Conservation (phyloP, 495 filamentous ascomycete species). For the Aspergillus campestris region DNA sequence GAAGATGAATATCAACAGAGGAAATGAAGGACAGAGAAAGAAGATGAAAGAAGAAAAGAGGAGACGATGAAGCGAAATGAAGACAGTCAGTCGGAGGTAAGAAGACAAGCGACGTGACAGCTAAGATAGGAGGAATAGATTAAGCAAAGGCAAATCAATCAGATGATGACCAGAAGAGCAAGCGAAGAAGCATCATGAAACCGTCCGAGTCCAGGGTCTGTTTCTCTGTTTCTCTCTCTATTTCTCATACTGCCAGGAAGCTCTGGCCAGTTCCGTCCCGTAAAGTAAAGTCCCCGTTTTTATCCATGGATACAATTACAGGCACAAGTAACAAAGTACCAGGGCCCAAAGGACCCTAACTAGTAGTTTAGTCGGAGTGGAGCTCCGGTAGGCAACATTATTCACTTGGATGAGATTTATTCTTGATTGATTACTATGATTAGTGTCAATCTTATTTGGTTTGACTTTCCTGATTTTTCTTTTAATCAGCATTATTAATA, state of each 20-base stretch:
- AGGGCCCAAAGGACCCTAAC: too few species aligned
- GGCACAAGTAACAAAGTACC: too few species aligned
- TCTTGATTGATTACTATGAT: neutral
- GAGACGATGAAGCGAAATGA: slow-evolving; percentile 4
- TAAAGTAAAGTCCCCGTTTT: too few species aligned
- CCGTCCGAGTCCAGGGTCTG: slow-evolving; percentile 16
- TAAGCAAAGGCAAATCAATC: neutral
- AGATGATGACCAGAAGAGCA: neutral
- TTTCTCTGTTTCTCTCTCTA: too few species aligned
- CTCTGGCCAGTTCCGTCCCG: too few species aligned
- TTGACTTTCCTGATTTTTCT: neutral
- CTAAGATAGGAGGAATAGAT: too few species aligned
- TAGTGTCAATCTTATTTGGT: neutral
- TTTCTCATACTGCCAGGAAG: too few species aligned
- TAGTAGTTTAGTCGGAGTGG: neutral
- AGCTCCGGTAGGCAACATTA: slow-evolving; percentile 14
- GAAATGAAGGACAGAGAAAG: slow-evolving; percentile 3
- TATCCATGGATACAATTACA: too few species aligned
- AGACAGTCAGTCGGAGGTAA: too few species aligned
- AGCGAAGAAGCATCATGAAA: slow-evolving; percentile 18
- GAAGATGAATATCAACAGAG: slow-evolving; percentile 1
- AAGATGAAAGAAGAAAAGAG: neutral
- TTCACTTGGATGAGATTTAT: slow-evolving; percentile 11
- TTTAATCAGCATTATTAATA: slow-evolving; percentile 2
- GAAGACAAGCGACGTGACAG: too few species aligned